phyloP scores from a whole-genome alignment of 805 yeast genomes.

The Ogataea polymorpha region DNA sequence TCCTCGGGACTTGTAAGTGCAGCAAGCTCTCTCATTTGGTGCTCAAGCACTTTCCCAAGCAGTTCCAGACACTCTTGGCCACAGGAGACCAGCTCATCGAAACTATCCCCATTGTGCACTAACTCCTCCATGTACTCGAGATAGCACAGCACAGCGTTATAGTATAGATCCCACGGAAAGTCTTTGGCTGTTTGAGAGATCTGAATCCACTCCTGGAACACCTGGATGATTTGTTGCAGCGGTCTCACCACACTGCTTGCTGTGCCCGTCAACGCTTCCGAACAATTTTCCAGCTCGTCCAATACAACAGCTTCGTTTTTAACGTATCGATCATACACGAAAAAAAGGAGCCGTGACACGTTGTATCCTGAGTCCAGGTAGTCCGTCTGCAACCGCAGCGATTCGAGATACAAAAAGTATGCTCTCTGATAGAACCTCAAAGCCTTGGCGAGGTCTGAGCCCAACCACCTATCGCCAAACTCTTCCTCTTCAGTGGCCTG shows the following conservation, averaged over 20 bases:
- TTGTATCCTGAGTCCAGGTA: slow-evolving; percentile 55
- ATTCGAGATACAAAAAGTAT: slow-evolving; percentile 39
- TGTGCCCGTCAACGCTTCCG: slow-evolving; percentile 28
- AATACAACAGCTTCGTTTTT: slow-evolving; percentile 45
- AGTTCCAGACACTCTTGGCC: slow-evolving; percentile 22
- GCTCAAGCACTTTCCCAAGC: slow-evolving; percentile 29
- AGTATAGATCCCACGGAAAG: slow-evolving; percentile 42
- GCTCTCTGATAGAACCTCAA: slow-evolving; percentile 65
- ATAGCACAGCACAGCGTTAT: slow-evolving; percentile 45
- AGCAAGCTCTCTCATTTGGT: slow-evolving; percentile 22
- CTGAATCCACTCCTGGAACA: slow-evolving; percentile 39
- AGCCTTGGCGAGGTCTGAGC: slow-evolving; percentile 62
- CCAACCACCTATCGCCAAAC: slow-evolving; percentile 71
- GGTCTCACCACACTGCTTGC: slow-evolving; percentile 39
- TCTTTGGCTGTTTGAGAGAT: slow-evolving; percentile 13
- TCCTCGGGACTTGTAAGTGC: slow-evolving; percentile 20
- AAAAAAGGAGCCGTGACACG: slow-evolving; percentile 53
- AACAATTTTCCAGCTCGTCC: slow-evolving; percentile 32
- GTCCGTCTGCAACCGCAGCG: slow-evolving; percentile 29
- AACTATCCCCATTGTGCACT: slow-evolving; percentile 19
- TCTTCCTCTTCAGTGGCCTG: slow-evolving; percentile 63
- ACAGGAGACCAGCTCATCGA: slow-evolving; percentile 19
- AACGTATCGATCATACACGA: slow-evolving; percentile 50
- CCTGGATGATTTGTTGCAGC: slow-evolving; percentile 33
- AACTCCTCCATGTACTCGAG: slow-evolving; percentile 44